A percentile compares a stretch with the other conserved stretches of the same genome.
Conservation (phyloP, 2,329 filamentous ascomycete species). For the Fusarium sp. region DNA sequence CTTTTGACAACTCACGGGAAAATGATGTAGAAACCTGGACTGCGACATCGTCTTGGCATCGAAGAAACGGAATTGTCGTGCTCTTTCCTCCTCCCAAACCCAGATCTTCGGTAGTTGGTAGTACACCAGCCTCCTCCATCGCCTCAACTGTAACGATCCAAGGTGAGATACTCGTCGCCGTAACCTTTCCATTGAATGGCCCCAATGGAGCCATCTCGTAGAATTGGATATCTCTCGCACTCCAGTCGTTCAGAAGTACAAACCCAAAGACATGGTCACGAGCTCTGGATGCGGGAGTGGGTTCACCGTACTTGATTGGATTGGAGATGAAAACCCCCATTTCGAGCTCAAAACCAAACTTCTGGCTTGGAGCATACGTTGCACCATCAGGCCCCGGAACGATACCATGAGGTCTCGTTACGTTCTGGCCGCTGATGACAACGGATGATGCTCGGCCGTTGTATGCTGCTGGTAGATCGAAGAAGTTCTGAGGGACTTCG, state of each 20-base stretch:
- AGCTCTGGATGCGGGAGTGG: not conserved
- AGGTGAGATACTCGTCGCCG: not conserved
- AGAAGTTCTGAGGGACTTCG: not conserved
- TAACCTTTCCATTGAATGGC: not conserved
- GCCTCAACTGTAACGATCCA: not conserved
- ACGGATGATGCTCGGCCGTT: not conserved
- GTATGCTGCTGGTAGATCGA: not conserved
- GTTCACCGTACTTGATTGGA: not conserved
- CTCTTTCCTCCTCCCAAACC: not conserved
- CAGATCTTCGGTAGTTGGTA: fast-evolving
- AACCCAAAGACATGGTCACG: not conserved
- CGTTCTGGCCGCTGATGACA: not conserved
- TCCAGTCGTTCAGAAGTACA: not conserved
- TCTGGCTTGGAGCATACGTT: not conserved
- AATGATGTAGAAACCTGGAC: not conserved
- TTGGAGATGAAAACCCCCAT: not conserved
- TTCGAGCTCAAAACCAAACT: not conserved
- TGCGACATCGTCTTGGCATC: not conserved
- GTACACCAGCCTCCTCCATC: not conserved
- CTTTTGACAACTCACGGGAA: not conserved
- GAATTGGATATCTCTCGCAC: not conserved
- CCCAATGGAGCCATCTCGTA: not conserved
- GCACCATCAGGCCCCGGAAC: not conserved
- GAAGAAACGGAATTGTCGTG: not conserved
- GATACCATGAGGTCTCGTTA: not conserved